A percentile compares a stretch with the other conserved stretches of the same genome.
These are phyloP conservation scores for Microdochium bolleyi DNA, from an alignment of 2,329 filamentous ascomycete species.

Conservation along the genomic window DNA sequence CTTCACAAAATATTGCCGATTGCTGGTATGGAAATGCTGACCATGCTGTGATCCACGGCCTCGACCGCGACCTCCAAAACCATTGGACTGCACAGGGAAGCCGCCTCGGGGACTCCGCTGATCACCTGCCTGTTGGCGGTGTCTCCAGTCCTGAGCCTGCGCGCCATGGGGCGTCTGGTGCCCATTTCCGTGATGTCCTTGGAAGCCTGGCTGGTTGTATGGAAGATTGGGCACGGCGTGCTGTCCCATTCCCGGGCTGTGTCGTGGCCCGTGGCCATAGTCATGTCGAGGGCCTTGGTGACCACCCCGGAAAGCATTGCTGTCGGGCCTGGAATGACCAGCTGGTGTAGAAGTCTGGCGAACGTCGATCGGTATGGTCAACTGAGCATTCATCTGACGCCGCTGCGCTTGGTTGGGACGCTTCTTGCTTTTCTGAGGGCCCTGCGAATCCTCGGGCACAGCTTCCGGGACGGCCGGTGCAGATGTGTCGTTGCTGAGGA, in stretches of 20 bases:
- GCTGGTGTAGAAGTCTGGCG: conserved; percentile 23
- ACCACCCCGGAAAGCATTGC: conserved; percentile 9
- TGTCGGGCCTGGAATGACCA: conserved; percentile 16
- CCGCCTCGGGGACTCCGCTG: neutral
- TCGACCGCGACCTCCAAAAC: neutral
- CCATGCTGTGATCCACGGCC: neutral
- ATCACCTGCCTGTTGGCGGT: neutral
- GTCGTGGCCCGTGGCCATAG: neutral
- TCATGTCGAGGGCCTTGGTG: neutral
- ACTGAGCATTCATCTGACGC: conserved; percentile 52
- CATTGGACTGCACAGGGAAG: neutral
- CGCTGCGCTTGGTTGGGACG: conserved; percentile 57
- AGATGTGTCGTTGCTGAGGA: conserved; percentile 37
- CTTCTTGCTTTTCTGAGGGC: conserved; percentile 28
- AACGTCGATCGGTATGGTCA: conserved; percentile 45
- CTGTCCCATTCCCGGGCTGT: neutral
- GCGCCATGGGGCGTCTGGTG: neutral
- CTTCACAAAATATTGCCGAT: conserved; percentile 17
- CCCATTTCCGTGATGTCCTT: neutral
- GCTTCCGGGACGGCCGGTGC: conserved; percentile 1
- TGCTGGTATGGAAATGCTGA: neutral
- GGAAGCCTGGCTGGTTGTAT: neutral
- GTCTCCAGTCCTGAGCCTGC: neutral
- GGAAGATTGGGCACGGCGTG: neutral
- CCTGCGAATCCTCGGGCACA: conserved; percentile 2